Percentiles rank a stretch among this genome's conserved stretches.
These are phyloP conservation scores for Penicillium brasilianum DNA, from an alignment of 2,329 filamentous ascomycete species.

Conservation along the genomic window DNA sequence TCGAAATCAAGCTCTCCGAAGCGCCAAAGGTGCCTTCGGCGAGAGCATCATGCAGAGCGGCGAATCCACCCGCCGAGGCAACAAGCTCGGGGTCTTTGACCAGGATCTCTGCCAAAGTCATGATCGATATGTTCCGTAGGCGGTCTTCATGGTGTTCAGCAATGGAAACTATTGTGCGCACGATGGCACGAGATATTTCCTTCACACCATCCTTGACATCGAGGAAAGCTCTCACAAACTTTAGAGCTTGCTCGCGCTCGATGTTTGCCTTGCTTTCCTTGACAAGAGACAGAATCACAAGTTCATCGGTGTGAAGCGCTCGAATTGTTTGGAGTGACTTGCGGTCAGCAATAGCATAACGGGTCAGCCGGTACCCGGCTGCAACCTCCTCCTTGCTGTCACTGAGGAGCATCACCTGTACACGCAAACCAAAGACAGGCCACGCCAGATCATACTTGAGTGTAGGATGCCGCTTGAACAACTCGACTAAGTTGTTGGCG, in stretches of 20 bases:
- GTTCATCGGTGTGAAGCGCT: constrained; percentile 84
- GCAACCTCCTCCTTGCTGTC: constrained; percentile 95
- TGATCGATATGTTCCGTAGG: constrained; percentile 84
- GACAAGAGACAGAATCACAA: constrained; percentile 88
- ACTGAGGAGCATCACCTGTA: constrained; percentile 94
- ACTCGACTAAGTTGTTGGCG: constrained; percentile 88
- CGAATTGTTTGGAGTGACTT: constrained; percentile 88
- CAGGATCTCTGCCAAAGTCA: constrained; percentile 90
- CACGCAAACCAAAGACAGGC: constrained; percentile 90
- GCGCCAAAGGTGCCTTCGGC: constrained; percentile 90
- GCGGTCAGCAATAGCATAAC: constrained; percentile 92
- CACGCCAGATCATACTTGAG: constrained; percentile 96
- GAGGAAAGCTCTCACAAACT: constrained; percentile 92
- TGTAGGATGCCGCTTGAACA: constrained; percentile 92
- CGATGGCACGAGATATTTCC: constrained; percentile 84
- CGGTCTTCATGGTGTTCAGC: constrained; percentile 86
- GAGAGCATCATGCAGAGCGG: constrained; percentile 86
- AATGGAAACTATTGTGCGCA: constrained; percentile 87
- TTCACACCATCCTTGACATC: constrained; percentile 91
- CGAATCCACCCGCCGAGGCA: constrained; percentile 81
- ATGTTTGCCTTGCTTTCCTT: constrained; percentile 98
- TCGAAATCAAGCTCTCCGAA: constrained; percentile 82
- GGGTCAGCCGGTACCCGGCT: constrained; percentile 88
- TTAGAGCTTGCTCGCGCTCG: constrained; percentile 93
- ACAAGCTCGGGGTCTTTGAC: constrained; percentile 82